Conservation (phyloP, 768 basidiomycete species). For the Dioszegia hungarica region DNA sequence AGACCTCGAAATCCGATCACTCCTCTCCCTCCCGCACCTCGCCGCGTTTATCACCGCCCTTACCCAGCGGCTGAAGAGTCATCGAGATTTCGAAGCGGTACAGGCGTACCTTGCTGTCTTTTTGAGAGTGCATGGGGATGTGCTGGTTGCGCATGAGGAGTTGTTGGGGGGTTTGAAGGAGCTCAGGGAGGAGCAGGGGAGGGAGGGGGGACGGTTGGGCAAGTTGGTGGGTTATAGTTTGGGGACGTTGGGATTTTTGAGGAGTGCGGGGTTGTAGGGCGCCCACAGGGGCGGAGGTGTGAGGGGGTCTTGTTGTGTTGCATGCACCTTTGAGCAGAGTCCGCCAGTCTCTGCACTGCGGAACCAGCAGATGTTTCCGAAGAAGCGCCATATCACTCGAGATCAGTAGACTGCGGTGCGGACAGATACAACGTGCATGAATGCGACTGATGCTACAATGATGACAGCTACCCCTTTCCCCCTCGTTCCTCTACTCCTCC, state of each 20-base stretch:
- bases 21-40: conserved; percentile 63
- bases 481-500: too few relatives aligned
- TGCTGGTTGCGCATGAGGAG: conserved; percentile 65
- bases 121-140: conserved; percentile 75
- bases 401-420: too few relatives aligned
- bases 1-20: conserved; percentile 81
- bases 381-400: too few relatives aligned
- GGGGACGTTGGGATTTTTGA: conserved; percentile 50
- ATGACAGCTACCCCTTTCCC: not conserved
- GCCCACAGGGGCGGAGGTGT: too few relatives aligned
- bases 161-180: conserved; percentile 58
- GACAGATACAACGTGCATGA: not conserved
- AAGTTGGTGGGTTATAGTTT: conserved; percentile 48
- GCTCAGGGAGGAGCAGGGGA: conserved; percentile 63
- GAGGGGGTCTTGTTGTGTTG: too few relatives aligned
- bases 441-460: not conserved
- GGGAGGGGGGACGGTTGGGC: conserved; percentile 68
- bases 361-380: too few relatives aligned
- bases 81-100: conserved; percentile 90
- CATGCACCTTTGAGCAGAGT: too few relatives aligned
- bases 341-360: too few relatives aligned
- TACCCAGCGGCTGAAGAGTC: conserved; percentile 65
- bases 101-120: conserved; percentile 83
- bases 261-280: conserved; percentile 19
- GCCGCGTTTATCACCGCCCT: conserved; percentile 69